Evolutionary conservation across 192 early-diverging fungal species (phyloP), one percentile per base, ranked within the genome.

Genomic region (Coemansia sp.): DNA sequence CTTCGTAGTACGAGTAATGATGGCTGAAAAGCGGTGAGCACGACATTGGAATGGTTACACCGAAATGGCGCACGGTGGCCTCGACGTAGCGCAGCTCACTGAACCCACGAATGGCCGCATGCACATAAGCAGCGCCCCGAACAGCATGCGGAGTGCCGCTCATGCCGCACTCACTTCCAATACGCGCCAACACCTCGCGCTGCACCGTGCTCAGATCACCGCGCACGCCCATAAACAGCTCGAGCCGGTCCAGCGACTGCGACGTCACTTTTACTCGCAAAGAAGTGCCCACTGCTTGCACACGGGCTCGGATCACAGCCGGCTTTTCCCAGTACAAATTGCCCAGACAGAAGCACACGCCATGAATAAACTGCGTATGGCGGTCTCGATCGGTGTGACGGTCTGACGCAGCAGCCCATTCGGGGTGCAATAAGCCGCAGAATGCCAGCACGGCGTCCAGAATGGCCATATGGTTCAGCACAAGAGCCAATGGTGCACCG

Each of bases 391-490:
- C 29, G 43, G 53, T n/a, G 2, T n/a, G 9, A 70, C 11, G 12
- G 23, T n/a, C 21, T 61, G n/a, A 2, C 14, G n/a, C 29, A 43
- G 58, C 61, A n/a, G 64, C 86, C 86, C 54, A 76, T 71, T 17
- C 65, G 5, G 69, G 69, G 17, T 72, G 76, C 59, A 89, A 83
- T 35, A 96, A 82, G 14, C 88, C 75, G 53, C 88, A 88, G 50
- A 65, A 83, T 25, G 92, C 89, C 29, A 96, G 76, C n/a, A 94
- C 84, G 6, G 84, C 82, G 37, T 93, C 88, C 2, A 92, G 82
- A 3, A 97, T 74, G 27, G 62, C 60, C 57, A 86, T 82, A 68
- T 95, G 91, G 75, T 93, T 96, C 39, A 95, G 37, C 60, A 91
- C 57, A 58, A 91, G 85, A 31, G 87, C 84, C 1, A 84, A 71